A percentile compares a stretch with the other conserved stretches of the same genome.
Evolutionary conservation across 768 basidiomycete species (phyloP).

Genomic region (Kwoniella dendrophila): DNA sequence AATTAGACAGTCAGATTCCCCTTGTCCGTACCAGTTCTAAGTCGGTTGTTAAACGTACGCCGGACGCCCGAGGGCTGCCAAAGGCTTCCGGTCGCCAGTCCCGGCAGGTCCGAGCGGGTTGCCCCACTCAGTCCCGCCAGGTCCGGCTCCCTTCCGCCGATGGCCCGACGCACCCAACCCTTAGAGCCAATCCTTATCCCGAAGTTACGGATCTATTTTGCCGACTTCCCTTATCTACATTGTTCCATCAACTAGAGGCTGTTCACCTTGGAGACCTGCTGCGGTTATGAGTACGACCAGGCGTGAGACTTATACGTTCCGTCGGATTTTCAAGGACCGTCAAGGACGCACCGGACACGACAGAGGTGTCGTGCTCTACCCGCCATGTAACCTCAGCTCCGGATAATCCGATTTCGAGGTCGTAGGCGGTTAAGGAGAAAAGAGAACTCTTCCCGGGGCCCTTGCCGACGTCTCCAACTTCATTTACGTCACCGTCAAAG

Average conservation of each 20-base stretch:
- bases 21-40: conserved; percentile 79
- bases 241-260: conserved; percentile 79
- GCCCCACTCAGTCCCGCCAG: conserved; percentile 71
- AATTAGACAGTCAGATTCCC: conserved; percentile 83
- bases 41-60: conserved; percentile 68
- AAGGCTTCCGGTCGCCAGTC: conserved; percentile 60
- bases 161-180: conserved; percentile 76
- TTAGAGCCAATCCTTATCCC: conserved; percentile 69
- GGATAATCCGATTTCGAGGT: conserved; percentile 75
- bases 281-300: conserved; percentile 73
- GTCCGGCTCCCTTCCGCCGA: conserved; percentile 71
- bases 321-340: conserved; percentile 81
- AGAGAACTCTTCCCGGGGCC: conserved; percentile 77
- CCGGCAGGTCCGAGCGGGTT: conserved; percentile 60
- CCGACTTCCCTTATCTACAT: conserved; percentile 79
- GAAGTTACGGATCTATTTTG: conserved; percentile 81
- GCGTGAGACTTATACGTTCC: conserved; percentile 71
- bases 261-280: conserved; percentile 80
- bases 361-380: conserved; percentile 72
- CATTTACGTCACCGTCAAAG: conserved; percentile 68
- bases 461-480: conserved; percentile 65
- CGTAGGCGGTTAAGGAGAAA: conserved; percentile 74
- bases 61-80: conserved; percentile 66
- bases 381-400: conserved; percentile 72
- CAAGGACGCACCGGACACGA: conserved; percentile 72